phyloP scores from a whole-genome alignment of 805 yeast species.

The Candida morakotiae region DNA sequence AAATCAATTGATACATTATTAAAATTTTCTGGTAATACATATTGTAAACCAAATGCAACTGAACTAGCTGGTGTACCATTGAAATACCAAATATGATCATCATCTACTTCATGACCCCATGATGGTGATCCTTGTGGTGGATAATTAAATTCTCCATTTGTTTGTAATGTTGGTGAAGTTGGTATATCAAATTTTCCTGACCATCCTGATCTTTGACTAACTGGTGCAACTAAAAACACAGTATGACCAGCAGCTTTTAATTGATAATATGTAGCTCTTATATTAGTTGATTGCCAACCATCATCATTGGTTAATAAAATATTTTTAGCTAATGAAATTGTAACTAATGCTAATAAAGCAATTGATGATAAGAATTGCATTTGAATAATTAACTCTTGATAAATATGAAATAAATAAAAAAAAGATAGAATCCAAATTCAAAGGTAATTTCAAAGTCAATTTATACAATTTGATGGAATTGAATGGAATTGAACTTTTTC shows the following conservation, averaged over 20 bases:
- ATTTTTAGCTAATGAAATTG: slow-evolving; percentile 17
- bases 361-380: slow-evolving; percentile 57
- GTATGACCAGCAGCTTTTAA: slow-evolving; percentile 45
- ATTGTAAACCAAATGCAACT: slow-evolving; percentile 46
- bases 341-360: slow-evolving; percentile 36
- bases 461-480: too few relatives aligned
- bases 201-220: slow-evolving; percentile 47
- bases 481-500: neutral
- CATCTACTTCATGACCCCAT: slow-evolving; percentile 47
- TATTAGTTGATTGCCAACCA: slow-evolving; percentile 53
- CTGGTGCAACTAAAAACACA: slow-evolving; percentile 51
- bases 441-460: neutral
- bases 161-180: slow-evolving; percentile 29
- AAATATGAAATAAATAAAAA: neutral
- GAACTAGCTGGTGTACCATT: slow-evolving; percentile 54
- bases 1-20: slow-evolving; percentile 42
- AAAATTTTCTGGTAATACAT: slow-evolving; percentile 43
- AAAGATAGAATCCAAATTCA: neutral
- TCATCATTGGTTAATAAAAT: slow-evolving; percentile 47
- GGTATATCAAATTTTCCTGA: slow-evolving; percentile 54
- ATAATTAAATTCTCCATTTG: slow-evolving; percentile 46
- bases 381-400: neutral
- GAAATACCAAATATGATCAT: slow-evolving; percentile 48
- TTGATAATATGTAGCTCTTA: slow-evolving; percentile 51
- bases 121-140: slow-evolving; percentile 47